Percentiles rank a stretch among this genome's conserved stretches.
Conservation (phyloP, 2,329 filamentous ascomycete species). For the Arachnomyces sp. region DNA sequence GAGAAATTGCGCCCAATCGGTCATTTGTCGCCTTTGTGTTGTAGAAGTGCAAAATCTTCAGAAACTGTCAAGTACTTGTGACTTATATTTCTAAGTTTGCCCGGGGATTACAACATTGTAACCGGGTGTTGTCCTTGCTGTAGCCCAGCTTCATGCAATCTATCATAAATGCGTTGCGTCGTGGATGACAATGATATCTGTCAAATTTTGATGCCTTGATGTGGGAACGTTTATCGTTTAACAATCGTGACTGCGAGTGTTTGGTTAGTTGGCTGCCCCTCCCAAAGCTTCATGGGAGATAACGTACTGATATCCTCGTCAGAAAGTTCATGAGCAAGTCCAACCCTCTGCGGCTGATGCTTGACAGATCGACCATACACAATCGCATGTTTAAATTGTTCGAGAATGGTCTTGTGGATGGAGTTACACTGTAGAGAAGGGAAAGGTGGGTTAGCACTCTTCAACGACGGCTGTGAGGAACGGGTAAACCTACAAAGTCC, state of each 20-base stretch:
- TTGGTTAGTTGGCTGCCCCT: background rate
- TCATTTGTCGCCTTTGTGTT: too few species aligned
- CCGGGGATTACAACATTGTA: too few species aligned
- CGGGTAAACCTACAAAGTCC: conserved; percentile 70
- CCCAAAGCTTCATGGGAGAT: background rate
- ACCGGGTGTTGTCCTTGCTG: too few species aligned
- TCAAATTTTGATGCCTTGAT: background rate
- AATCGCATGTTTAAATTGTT: conserved; percentile 90
- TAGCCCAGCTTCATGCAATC: too few species aligned
- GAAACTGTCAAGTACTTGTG: too few species aligned
- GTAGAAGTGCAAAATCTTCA: too few species aligned
- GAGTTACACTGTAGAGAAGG: conserved; percentile 65
- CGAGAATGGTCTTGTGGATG: conserved; percentile 91
- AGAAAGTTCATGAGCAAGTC: conserved; percentile 78
- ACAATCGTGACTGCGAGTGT: conserved; percentile 25
- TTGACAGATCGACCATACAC: conserved; percentile 98
- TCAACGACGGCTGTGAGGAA: conserved; percentile 4
- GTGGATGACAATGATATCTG: too few species aligned
- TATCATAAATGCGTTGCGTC: too few species aligned
- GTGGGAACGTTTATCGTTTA: conserved; percentile 21
- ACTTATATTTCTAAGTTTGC: too few species aligned
- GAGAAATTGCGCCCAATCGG: too few species aligned
- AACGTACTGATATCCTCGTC: conserved; percentile 92
- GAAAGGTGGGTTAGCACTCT: background rate
- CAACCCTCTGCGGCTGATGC: conserved; percentile 95